Percentiles rank a stretch among this genome's conserved stretches.
Evolutionary conservation across 257 asterid genomes (phyloP).

Genomic region (Salvia rosmarinus): DNA sequence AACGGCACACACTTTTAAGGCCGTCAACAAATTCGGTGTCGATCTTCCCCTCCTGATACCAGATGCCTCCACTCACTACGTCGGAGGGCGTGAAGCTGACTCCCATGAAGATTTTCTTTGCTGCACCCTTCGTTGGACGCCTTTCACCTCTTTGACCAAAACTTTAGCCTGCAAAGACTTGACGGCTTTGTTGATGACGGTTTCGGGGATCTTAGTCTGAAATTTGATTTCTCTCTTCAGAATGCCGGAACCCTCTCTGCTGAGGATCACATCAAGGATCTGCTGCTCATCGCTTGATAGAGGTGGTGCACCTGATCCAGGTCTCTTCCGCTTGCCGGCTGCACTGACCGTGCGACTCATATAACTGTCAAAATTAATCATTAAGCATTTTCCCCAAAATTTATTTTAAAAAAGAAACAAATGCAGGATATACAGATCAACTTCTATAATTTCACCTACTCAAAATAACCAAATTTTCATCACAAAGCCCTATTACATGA

Average conservation of each 20-base stretch:
- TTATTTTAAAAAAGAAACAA: background rate
- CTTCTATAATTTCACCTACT: background rate
- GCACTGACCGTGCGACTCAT: conserved; percentile 36
- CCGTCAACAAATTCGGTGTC: conserved; percentile 31
- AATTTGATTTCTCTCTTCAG: conserved; percentile 47
- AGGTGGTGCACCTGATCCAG: conserved; percentile 38
- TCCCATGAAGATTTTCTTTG: conserved; percentile 58
- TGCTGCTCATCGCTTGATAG: conserved; percentile 46
- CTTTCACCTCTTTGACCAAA: conserved; percentile 55
- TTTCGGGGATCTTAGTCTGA: conserved; percentile 40
- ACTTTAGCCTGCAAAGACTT: conserved; percentile 39
- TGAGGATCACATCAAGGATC: conserved; percentile 49
- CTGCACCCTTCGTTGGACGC: conserved; percentile 42
- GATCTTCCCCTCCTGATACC: conserved; percentile 60
- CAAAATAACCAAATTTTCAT: background rate
- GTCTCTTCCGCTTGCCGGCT: conserved; percentile 53
- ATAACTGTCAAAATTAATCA: conserved; percentile 27
- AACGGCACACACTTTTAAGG: background rate
- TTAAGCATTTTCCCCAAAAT: background rate
- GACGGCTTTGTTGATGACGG: conserved; percentile 42
- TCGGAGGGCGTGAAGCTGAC: conserved; percentile 62
- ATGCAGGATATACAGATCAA: background rate
- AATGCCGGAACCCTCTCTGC: conserved; percentile 48
- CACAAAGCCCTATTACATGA: too few relatives aligned
- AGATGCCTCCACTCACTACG: conserved; percentile 68